Conservation (phyloP, 192 early-diverging fungal genomes). For the Phycomyces blakesleeanus region DNA sequence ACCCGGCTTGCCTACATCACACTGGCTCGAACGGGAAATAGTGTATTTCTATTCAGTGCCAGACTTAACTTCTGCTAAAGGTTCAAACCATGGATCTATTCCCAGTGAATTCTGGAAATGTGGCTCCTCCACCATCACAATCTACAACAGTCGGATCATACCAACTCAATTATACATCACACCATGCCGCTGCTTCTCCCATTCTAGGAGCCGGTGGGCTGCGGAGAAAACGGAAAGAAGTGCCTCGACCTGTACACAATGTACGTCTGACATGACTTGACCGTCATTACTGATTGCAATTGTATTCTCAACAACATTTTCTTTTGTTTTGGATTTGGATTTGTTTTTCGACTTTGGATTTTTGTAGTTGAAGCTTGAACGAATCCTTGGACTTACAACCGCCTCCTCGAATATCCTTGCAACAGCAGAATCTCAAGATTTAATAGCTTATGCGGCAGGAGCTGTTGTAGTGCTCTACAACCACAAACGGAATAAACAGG, state of each 20-base stretch:
- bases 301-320: neutral
- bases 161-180: neutral
- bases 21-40: too few relatives aligned
- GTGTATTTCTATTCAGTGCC: too few relatives aligned
- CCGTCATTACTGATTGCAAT: neutral
- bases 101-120: conserved; percentile 35
- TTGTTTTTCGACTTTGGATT: neutral
- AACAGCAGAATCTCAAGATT: conserved; percentile 44
- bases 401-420: conserved; percentile 49
- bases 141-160: conserved; percentile 6
- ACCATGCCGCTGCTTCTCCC: neutral
- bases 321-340: too few relatives aligned
- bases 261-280: conserved; percentile 9
- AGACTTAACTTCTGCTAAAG: neutral
- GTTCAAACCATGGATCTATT: conserved; percentile 19
- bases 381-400: conserved; percentile 63
- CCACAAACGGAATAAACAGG: conserved; percentile 62
- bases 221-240: conserved; percentile 29
- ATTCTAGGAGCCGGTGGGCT: neutral
- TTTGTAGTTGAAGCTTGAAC: conserved; percentile 64
- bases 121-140: conserved; percentile 28
- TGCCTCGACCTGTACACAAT: conserved; percentile 10
- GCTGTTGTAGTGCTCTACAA: conserved; percentile 73
- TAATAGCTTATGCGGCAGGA: conserved; percentile 76
- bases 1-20: too few relatives aligned